Evolutionary conservation across 768 basidiomycete genomes (phyloP), one percentile per base, ranked within the genome.

Genomic region (Suillus luteus): DNA sequence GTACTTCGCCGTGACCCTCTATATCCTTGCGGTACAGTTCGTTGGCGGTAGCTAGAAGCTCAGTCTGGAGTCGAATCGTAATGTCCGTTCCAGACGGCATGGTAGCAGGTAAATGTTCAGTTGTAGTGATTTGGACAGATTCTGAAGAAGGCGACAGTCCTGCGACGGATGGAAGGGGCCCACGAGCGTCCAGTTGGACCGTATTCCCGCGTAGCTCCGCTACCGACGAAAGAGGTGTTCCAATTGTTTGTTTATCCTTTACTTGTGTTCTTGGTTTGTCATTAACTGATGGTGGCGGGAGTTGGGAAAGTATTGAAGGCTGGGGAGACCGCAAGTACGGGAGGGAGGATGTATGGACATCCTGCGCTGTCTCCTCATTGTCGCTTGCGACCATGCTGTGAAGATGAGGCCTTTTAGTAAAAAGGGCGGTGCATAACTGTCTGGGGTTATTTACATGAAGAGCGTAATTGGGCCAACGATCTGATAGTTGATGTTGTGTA

Each of bases 1-100:
- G 72, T 6, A 70, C 65, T 58, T 41, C 57, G 31, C 40, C 24
- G 37, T 69, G 76, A 24, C 71, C 62, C 19, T 75, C 75, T 48
- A 77, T 68, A 19, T 69, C 73, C 59, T 81, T 82, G 70, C 83
- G 80, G 68, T 86, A 86, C 46, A 89, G 75, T 70, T 90, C 87
- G 71, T 85, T 82, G 48, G 85, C 86, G 40, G 85, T 84, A 55
- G 82, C 82, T 48, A 87, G 72, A 40, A 89, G 78, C 72, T 89
- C 88, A 41, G 82, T 83, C 65, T 87, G 86, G 15, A 86, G 77
- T 57, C 77, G 72, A 17, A 76, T 73, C 22, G 76, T 74, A 19
- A 76, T 65, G 31, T 68, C 65, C 40, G 70, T 63, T 51, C 78
- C 77, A 40, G 77, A 63, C 52, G 77, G 63, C 27, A 74, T 69